phyloP scores from a whole-genome alignment of 2,329 filamentous ascomycete species.

The Apiospora aurea region DNA sequence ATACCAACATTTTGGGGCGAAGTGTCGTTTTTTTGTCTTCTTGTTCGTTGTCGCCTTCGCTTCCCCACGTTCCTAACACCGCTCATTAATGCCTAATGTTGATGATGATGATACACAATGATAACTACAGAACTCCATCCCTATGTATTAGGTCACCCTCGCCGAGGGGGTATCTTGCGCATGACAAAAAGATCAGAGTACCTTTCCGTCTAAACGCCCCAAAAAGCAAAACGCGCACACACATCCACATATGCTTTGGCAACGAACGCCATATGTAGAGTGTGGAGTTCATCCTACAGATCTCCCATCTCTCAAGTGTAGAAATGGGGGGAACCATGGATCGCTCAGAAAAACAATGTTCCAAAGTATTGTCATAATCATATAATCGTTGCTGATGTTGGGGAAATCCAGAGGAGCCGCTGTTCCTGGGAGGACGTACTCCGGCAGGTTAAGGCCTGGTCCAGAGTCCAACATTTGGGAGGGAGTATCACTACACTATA shows the following conservation, averaged over 20 bases:
- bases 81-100: slow-evolving; percentile 21
- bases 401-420: not conserved
- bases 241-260: not conserved
- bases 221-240: not conserved
- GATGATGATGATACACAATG: slow-evolving; percentile 16
- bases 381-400: slow-evolving; percentile 24
- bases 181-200: slow-evolving; percentile 13
- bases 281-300: not conserved
- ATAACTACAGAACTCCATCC: slow-evolving; percentile 22
- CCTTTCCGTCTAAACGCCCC: slow-evolving; percentile 22
- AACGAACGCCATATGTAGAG: slow-evolving; percentile 16
- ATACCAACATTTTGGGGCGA: slow-evolving; percentile 10
- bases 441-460: not conserved
- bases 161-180: slow-evolving; percentile 22
- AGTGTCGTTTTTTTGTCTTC: not conserved
- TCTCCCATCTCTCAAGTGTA: not conserved
- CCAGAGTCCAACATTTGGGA: not conserved
- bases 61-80: not conserved
- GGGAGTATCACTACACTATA: slow-evolving; percentile 36
- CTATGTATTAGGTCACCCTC: slow-evolving; percentile 23
- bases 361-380: slow-evolving; percentile 24
- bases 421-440: not conserved
- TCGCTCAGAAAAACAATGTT: slow-evolving; percentile 18
- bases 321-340: not conserved
- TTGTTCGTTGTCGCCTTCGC: not conserved